A percentile compares a stretch with the other conserved stretches of the same genome.
Evolutionary conservation across 1,284 basidiomycete genomes (phyloP).

Genomic region (Pascua sp.): DNA sequence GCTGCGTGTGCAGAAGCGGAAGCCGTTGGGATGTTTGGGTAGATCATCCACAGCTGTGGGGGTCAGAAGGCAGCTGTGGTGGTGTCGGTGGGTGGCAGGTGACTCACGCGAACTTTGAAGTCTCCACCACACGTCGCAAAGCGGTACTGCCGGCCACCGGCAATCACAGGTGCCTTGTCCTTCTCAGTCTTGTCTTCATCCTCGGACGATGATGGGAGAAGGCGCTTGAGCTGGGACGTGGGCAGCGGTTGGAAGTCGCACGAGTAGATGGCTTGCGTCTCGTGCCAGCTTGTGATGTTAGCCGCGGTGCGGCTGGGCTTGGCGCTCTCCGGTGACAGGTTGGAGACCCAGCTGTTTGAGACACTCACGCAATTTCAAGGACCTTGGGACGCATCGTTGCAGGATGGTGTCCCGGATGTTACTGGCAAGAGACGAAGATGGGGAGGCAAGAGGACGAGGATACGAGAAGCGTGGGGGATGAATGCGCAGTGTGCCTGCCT

Average conservation of each 20-base stretch:
- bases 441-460: too few relatives aligned
- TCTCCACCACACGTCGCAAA: constrained; percentile 95
- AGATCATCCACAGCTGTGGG: constrained; percentile 84
- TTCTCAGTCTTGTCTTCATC: constrained; percentile 29
- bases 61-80: background rate
- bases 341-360: background rate
- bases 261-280: constrained; percentile 83
- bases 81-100: background rate
- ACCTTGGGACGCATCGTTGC: constrained; percentile 47
- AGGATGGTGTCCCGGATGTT: background rate
- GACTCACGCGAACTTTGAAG: constrained; percentile 87
- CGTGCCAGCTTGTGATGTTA: constrained; percentile 65
- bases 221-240: constrained; percentile 49
- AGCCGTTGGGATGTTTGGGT: constrained; percentile 75
- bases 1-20: constrained; percentile 55
- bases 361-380: constrained; percentile 46
- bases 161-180: constrained; percentile 19
- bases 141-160: constrained; percentile 63
- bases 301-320: background rate
- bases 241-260: constrained; percentile 84
- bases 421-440: too few relatives aligned
- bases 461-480: too few relatives aligned
- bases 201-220: constrained; percentile 41
- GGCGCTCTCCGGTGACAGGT: background rate
- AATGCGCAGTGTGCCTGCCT: too few relatives aligned